These are phyloP conservation scores for Stipa capillata DNA, from an alignment of 176 grass and related monocot genomes.

Conservation along the genomic window DNA sequence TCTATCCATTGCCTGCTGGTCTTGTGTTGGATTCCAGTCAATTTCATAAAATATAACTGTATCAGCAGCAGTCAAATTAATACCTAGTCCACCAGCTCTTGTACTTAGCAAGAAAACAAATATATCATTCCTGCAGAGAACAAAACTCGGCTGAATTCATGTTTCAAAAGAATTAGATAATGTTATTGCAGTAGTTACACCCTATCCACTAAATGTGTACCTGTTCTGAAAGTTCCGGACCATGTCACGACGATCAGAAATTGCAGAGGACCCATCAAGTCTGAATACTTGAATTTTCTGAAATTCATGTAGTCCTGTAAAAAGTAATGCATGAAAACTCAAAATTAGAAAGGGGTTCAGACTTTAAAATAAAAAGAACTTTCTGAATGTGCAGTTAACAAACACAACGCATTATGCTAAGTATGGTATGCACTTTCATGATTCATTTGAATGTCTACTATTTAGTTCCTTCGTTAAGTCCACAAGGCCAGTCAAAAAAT, in stretches of 20 bases:
- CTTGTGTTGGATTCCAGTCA: slow-evolving; percentile 99
- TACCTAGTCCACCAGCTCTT: slow-evolving; percentile 95
- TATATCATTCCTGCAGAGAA: slow-evolving; percentile 82
- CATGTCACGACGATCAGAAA: slow-evolving; percentile 96
- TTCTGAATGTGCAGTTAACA: background rate
- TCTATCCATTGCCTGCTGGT: slow-evolving; percentile 99
- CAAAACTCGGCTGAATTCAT: slow-evolving; percentile 10
- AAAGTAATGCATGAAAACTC: slow-evolving; percentile 3
- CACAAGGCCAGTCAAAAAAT: background rate
- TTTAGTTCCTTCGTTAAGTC: background rate
- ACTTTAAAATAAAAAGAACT: background rate
- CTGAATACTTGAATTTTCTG: slow-evolving; percentile 98
- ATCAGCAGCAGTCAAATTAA: slow-evolving; percentile 98
- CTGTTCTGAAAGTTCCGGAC: slow-evolving; percentile 92
- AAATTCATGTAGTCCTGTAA: slow-evolving; percentile 99
- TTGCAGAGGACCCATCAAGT: slow-evolving; percentile 91
- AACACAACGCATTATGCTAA: background rate
- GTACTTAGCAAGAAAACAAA: slow-evolving; percentile 99
- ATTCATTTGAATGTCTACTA: background rate
- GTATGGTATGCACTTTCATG: background rate
- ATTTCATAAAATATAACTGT: slow-evolving; percentile 99
- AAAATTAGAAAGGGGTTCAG: background rate
- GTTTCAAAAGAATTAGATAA: slow-evolving; percentile 19
- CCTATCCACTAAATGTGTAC: slow-evolving; percentile 23
- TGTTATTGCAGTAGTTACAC: background rate